phyloP scores from a whole-genome alignment of 2,329 filamentous ascomycete genomes.

The Cadophora malorum region DNA sequence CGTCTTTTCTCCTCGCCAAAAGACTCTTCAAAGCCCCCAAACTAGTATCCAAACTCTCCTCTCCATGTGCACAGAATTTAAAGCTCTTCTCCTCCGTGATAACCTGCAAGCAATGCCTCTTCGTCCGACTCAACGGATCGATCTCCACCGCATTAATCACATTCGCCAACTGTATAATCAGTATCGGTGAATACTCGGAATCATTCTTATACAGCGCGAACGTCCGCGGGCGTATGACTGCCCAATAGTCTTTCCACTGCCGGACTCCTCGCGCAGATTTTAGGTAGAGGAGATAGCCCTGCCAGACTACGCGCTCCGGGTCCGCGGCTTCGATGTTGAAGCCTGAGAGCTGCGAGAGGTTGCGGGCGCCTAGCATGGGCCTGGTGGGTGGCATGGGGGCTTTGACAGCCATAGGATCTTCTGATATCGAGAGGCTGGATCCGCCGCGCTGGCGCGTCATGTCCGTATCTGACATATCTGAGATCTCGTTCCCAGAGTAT shows the following conservation, averaged over 20 bases:
- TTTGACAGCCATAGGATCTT: constrained; percentile 44
- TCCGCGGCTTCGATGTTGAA: constrained; percentile 59
- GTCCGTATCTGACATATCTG: constrained; percentile 82
- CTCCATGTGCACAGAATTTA: constrained; percentile 77
- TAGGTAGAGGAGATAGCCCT: constrained; percentile 86
- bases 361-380: constrained; percentile 54
- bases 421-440: constrained; percentile 41
- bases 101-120: constrained; percentile 86
- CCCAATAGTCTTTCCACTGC: constrained; percentile 96
- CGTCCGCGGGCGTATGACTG: constrained; percentile 83
- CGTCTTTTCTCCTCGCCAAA: constrained; percentile 71
- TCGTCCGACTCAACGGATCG: constrained; percentile 83
- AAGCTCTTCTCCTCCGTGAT: constrained; percentile 91
- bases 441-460: constrained; percentile 47
- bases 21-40: constrained; percentile 91
- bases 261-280: constrained; percentile 83
- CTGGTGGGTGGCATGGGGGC: constrained; percentile 39
- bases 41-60: constrained; percentile 83
- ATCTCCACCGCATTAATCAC: constrained; percentile 94
- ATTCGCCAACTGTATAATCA: constrained; percentile 78
- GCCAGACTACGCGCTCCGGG: constrained; percentile 89
- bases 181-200: constrained; percentile 83
- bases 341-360: constrained; percentile 68
- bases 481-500: constrained; percentile 74
- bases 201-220: constrained; percentile 94